Evolutionary conservation across 1,139 yeast genomes (phyloP).

Genomic region (Debaryomyces singareniensis): DNA sequence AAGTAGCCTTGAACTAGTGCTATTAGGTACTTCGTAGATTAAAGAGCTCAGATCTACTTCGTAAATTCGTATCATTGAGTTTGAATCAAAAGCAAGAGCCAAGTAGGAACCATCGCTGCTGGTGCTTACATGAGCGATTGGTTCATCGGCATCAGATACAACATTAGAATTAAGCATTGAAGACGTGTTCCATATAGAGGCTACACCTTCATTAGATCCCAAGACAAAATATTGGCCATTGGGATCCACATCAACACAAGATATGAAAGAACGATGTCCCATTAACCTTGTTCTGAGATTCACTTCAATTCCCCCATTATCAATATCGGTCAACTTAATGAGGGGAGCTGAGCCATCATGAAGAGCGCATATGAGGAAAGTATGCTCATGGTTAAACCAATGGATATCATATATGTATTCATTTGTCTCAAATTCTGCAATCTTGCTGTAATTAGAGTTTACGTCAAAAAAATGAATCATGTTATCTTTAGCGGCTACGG

Average conservation of each 20-base stretch:
- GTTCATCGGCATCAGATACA: constrained; percentile 44
- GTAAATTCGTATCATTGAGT: constrained; percentile 31
- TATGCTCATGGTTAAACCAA: constrained; percentile 29
- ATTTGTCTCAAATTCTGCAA: constrained; percentile 16
- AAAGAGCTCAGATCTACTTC: constrained; percentile 26
- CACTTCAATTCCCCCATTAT: constrained; percentile 46
- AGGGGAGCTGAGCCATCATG: constrained; percentile 30
- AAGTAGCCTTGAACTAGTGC: constrained; percentile 29
- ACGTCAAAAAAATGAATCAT: constrained; percentile 22
- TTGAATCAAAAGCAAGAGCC: constrained; percentile 40
- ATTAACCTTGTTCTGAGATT: constrained; percentile 28
- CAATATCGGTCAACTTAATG: constrained; percentile 17
- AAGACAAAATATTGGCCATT: constrained; percentile 48
- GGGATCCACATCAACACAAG: constrained; percentile 51
- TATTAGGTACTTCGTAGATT: constrained; percentile 29
- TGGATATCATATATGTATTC: constrained; percentile 33
- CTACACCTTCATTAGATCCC: constrained; percentile 68
- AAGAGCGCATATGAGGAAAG: constrained; percentile 30
- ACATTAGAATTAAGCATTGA: constrained; percentile 41
- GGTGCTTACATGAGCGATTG: constrained; percentile 37
- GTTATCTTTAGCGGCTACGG: constrained; percentile 39
- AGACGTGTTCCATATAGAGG: constrained; percentile 52
- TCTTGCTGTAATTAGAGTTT: constrained; percentile 17
- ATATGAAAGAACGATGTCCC: constrained; percentile 51
- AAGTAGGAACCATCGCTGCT: constrained; percentile 41